A percentile compares a stretch with the other conserved stretches of the same genome.
These are phyloP conservation scores for Porcisia deanei DNA, from an alignment of 208 protist species.

Conservation along the genomic window DNA sequence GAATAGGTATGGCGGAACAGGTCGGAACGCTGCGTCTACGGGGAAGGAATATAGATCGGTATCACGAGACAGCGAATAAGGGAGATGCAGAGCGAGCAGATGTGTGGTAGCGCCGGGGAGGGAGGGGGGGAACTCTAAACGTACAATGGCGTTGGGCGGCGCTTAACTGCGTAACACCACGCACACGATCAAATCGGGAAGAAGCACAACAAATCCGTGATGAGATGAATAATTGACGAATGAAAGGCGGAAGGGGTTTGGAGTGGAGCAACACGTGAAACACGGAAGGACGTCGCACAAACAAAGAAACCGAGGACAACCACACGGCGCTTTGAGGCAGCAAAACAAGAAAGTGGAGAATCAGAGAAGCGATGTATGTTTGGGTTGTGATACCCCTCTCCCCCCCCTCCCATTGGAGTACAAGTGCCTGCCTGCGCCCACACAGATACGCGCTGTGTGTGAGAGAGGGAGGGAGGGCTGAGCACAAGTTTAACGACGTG, in stretches of 20 bases:
- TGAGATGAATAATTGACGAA: not conserved
- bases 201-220: not conserved
- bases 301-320: conserved; percentile 22
- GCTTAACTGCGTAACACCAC: not conserved
- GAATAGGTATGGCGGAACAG: no score
- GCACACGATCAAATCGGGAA: not conserved
- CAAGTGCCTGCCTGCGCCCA: not conserved
- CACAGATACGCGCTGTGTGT: not conserved
- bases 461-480: not conserved
- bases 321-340: not conserved
- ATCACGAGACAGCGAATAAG: not conserved
- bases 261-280: not conserved
- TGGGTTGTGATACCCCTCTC: not conserved
- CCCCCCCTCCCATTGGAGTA: not conserved
- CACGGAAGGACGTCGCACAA: conserved; percentile 4
- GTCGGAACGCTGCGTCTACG: no score
- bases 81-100: not conserved
- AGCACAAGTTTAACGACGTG: not conserved
- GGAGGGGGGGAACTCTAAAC: not conserved
- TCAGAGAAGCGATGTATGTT: no score
- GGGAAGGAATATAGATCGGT: not conserved
- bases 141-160: not conserved
- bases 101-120: not conserved
- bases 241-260: no score
- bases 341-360: not conserved